Base-by-base conservation (phyloP, 2,329 filamentous ascomycete genomes). In the Colletotrichum echinochloae region DNA sequence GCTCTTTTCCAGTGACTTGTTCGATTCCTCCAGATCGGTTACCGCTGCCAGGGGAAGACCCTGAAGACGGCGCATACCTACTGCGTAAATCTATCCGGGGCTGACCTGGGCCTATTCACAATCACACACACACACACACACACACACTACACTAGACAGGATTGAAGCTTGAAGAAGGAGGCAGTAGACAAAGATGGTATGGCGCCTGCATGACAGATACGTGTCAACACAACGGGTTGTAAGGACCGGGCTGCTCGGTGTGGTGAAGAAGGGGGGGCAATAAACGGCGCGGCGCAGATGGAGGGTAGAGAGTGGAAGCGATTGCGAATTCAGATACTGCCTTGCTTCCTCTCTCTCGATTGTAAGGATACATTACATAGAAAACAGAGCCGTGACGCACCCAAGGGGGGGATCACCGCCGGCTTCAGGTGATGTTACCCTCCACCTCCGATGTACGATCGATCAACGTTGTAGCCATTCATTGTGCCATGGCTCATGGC, bases 1-100 rank as follows among this genome's bases (percentile, higher is more conserved):
- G 12, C 8, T 5, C 26, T 44, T 33, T 26, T 55, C 20, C 26
- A 1, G 44, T 33, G 49, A 20, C 33, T 37, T 20, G 35, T n/a
- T 23, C 20, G 44, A 20, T 46, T 12, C n/a, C n/a, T 23, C 23
- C 9, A 46, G 44, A 3, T 8, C 5, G 39, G 33, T n/a, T 33
- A 30, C 26, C 23, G 35, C n/a, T n/a, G 23, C 35, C 41, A 30
- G 46, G 23, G 26, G 30, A 37, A 39, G 16, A 49, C 39, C 66
- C 39, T 56, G 48, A 51, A 44, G 33, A 62, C 52, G 51, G 48
- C 62, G 39, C 55, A 51, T 35, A 60, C 23, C 16, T 44, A 49
- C 63, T 62, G 23, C 46, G 54, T 51, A 26, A 52, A 65, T 66
- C 33, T 26, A 60, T 55, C 28, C 26, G 39, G 18, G 14, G 26